Percentiles rank a stretch among this genome's conserved stretches.
Conservation (phyloP, 2,329 filamentous ascomycete species). For the Pseudocercospora musae region DNA sequence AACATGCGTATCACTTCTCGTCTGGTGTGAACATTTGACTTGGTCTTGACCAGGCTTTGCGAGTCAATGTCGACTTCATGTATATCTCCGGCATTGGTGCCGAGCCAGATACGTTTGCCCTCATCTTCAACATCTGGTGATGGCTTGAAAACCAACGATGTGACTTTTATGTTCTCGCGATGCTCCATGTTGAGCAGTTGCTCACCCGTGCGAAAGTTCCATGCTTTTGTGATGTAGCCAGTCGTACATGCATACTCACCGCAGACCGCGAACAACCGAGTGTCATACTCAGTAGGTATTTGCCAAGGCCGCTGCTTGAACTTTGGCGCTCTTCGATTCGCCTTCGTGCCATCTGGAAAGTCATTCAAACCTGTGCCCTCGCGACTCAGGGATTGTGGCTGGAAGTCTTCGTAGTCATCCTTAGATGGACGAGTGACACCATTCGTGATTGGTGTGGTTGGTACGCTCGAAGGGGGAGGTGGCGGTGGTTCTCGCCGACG, state of each 20-base stretch:
- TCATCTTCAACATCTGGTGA: conserved; percentile 73
- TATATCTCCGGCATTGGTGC: conserved; percentile 82
- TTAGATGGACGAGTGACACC: conserved; percentile 29
- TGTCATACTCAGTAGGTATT: conserved; percentile 82
- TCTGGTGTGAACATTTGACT: conserved; percentile 69
- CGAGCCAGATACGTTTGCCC: conserved; percentile 80
- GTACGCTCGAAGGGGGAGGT: conserved; percentile 9
- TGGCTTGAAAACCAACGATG: conserved; percentile 82
- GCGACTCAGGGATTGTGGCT: conserved; percentile 14
- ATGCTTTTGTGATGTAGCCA: conserved; percentile 81
- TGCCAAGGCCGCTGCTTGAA: conserved; percentile 70
- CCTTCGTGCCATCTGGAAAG: conserved; percentile 79
- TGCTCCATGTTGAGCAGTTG: conserved; percentile 76
- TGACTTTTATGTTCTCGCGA: conserved; percentile 78
- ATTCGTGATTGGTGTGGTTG: conserved; percentile 35
- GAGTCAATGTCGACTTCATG: conserved; percentile 80
- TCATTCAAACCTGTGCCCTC: conserved; percentile 39
- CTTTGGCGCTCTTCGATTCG: conserved; percentile 78
- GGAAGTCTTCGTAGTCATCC: conserved; percentile 44
- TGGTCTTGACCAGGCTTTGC: conserved; percentile 66
- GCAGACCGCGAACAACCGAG: conserved; percentile 80
- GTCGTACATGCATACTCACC: conserved; percentile 84
- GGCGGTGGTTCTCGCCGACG: conserved; percentile 24
- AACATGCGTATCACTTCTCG: conserved; percentile 81
- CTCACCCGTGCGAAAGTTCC: conserved; percentile 80